These are phyloP conservation scores for Hydrangea macrophylla DNA, from an alignment of 148 eudicot species.

Conservation along the genomic window DNA sequence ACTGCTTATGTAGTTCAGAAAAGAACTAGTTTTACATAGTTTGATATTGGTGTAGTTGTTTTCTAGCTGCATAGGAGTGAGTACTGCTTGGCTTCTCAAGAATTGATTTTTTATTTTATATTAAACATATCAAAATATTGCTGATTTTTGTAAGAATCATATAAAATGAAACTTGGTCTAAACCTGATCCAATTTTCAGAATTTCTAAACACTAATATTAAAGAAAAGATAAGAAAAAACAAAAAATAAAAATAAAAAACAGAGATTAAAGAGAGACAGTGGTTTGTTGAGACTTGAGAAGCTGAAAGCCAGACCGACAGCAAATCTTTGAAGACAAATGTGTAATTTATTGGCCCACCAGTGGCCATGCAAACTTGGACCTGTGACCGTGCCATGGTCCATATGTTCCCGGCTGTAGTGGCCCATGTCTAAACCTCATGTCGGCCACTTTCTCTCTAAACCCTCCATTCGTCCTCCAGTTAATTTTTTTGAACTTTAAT, in stretches of 20 bases:
- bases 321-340: conserved; percentile 27
- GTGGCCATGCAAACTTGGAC: conserved; percentile 34
- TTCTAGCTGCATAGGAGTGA: too few relatives aligned
- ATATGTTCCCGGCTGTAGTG: conserved; percentile 23
- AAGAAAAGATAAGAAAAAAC: not conserved
- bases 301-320: conserved; percentile 32
- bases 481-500: not conserved
- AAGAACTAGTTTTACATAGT: too few relatives aligned
- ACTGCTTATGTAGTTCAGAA: too few relatives aligned
- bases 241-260: not conserved
- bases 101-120: too few relatives aligned
- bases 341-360: conserved; percentile 19
- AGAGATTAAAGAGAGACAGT: not conserved
- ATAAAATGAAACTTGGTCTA: too few relatives aligned
- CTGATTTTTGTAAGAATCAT: too few relatives aligned
- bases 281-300: not conserved
- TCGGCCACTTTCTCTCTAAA: conserved; percentile 36
- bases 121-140: too few relatives aligned
- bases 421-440: conserved; percentile 29
- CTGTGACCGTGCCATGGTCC: conserved; percentile 23
- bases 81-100: too few relatives aligned
- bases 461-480: not conserved
- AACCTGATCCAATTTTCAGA: too few relatives aligned
- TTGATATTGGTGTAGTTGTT: too few relatives aligned
- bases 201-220: not conserved